Evolutionary conservation across 2,329 filamentous ascomycete species (phyloP).

Genomic region (Penicillium hordei): DNA sequence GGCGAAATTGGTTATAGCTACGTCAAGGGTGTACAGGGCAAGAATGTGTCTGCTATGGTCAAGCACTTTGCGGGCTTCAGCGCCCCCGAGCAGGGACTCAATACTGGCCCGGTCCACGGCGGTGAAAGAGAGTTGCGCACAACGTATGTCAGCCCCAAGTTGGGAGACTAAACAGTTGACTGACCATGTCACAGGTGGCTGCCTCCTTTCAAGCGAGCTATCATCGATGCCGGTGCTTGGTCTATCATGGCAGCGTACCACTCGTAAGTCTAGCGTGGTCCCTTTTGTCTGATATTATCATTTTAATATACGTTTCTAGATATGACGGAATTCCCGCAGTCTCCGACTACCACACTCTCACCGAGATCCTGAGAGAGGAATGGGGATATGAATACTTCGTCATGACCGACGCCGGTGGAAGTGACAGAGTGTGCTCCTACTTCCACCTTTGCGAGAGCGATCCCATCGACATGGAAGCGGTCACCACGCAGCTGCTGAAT

Average conservation of each 20-base stretch:
- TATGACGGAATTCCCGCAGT: conserved; percentile 71
- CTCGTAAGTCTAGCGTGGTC: conserved; percentile 39
- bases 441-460: conserved; percentile 64
- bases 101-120: conserved; percentile 61
- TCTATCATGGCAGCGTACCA: conserved; percentile 74
- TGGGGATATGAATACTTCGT: conserved; percentile 72
- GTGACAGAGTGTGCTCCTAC: conserved; percentile 63
- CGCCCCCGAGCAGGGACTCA: conserved; percentile 69
- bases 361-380: conserved; percentile 66
- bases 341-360: conserved; percentile 64
- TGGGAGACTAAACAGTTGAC: neutral
- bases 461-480: conserved; percentile 64
- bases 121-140: conserved; percentile 57
- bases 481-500: conserved; percentile 63
- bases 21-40: conserved; percentile 61
- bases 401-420: conserved; percentile 67
- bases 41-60: conserved; percentile 68
- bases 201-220: conserved; percentile 65
- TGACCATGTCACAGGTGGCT: conserved; percentile 38
- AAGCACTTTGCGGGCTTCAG: conserved; percentile 74
- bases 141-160: conserved; percentile 50
- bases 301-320: conserved; percentile 15
- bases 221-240: conserved; percentile 67
- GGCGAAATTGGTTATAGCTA: conserved; percentile 67
- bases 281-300: neutral